Base-by-base conservation (phyloP, 805 yeast genomes). In the Sugiyamaella smithiae region DNA sequence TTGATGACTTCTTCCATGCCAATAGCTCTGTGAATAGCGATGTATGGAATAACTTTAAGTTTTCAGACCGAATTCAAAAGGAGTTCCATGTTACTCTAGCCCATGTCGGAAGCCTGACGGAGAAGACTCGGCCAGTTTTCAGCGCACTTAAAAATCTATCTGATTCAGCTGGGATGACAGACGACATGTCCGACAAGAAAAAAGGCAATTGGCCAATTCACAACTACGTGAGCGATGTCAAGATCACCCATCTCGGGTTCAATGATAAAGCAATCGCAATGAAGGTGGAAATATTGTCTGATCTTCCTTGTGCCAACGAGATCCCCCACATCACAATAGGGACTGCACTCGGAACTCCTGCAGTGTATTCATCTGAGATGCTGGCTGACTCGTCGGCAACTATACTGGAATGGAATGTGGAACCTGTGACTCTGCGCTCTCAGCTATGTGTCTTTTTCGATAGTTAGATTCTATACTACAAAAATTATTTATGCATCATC, bases 301-400 rank as follows among this genome's bases (percentile, higher is more conserved):
- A 5, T 42, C 61, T 38, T 29, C 52, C 38, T 3, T 64, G 73
- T 6, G 71, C 72, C 0, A 78, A 80, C 49, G 62, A 67, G 45
- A 63, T 65, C 51, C 72, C 84, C 0, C 97, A 90, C 62, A 76
- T 89, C 37, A 90, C 97, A 0, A 60, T 88, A 11, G 96, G 90
- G 0, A 77, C 87, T 0, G 59, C 68, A 1, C 57, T 69, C 1
- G 68, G 69, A 0, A 69, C 76, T 2, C 69, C 65, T 45, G 81
- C 93, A 0, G 62, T 69, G 20, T 76, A 78, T 54, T 77, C 90
- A 1, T 81, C 82, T 52, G 54, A 36, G 2, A 56, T 73, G 55
- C 50, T 73, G 9, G 53, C 33, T 4, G 38, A 43, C 12, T 23
- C 38, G 12, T 23, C 23, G 6, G 23, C 52, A 5, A 32, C 38